Base-by-base conservation (phyloP, 768 basidiomycete genomes). In the Hydnum rufescens region DNA sequence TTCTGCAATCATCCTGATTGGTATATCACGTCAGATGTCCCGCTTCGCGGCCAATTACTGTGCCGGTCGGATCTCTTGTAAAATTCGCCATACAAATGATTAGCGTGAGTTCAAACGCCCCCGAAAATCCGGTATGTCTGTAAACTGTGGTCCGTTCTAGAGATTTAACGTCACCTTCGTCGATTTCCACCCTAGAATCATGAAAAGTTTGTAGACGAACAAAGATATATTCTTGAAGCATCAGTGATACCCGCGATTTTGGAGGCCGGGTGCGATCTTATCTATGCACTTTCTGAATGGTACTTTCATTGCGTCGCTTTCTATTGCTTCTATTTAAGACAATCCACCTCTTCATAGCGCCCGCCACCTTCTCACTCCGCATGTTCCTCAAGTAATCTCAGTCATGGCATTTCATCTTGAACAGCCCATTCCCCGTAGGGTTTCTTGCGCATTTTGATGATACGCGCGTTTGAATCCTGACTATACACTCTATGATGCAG, bases 41-140 rank as follows among this genome's bases (percentile, higher is more conserved):
- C 25, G 58, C 52, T 18, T 36, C 71, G 42, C 74, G 85, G 5
- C 76, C 81, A 18, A 76, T 88, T 0, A 70, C 72, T 56, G 60
- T 88, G 5, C 83, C 86, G 0, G 58, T 83, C n/a, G 85, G 82
- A 3, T 60, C 67, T 34, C 58, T 86, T 18, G 68, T 72, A 8
- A 69, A 71, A 42, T 71, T 86, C 30, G 68, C 70, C 25, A 60
- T 66, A 25, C 68, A 72, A 5, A 65, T 87, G 18, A 51, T 58
- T 42, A 28, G 55, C 16, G 16, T 58, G 19, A 54, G 19, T 39
- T 39, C 42, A 3, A 8, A 46, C 3, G 46, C 51, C 22, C 49
- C 8, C 6, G 44, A 25, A 13, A 26, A 13, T 26, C 6, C 6
- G 44, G 44, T 26, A 47, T 13, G 8, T n/a, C 13, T 26, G 23